Conservation (phyloP, 305 asterid species). For the Fraxinus dipetala region DNA sequence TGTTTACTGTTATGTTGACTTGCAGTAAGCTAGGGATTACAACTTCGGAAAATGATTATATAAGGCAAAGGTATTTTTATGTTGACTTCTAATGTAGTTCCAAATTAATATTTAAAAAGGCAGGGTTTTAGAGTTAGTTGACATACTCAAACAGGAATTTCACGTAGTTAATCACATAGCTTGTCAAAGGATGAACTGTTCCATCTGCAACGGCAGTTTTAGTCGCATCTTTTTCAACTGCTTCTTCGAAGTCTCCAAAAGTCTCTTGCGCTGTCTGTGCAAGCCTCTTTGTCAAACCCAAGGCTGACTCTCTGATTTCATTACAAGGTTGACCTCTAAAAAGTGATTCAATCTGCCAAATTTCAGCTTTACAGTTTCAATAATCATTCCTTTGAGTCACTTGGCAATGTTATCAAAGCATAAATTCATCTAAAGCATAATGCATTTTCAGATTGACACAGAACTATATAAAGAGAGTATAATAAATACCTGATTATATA, state of each 20-base stretch:
- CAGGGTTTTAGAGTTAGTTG: conserved; percentile 6
- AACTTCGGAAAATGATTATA: neutral
- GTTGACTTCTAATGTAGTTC: neutral
- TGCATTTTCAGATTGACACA: conserved; percentile 1
- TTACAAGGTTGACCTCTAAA: conserved; percentile 85
- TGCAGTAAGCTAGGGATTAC: neutral
- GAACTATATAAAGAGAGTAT: conserved; percentile 8
- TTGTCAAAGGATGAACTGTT: conserved; percentile 95
- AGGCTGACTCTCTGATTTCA: conserved; percentile 81
- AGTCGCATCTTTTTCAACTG: conserved; percentile 97
- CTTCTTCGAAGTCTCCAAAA: conserved; percentile 96
- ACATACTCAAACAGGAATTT: conserved; percentile 96
- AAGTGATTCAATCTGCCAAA: conserved; percentile 69
- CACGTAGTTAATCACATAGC: conserved; percentile 96
- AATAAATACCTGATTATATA: neutral
- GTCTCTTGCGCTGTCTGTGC: conserved; percentile 97
- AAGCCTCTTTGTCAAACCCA: conserved; percentile 89
- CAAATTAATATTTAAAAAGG: conserved; percentile 6
- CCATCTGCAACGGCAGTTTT: conserved; percentile 97
- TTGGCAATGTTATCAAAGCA: conserved; percentile 6
- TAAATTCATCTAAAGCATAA: conserved; percentile 16
- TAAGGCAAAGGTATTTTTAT: neutral
- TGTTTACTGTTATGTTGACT: neutral
- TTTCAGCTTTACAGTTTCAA: conserved; percentile 9
- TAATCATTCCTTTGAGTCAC: conserved; percentile 10